These are phyloP conservation scores for Elsinoe perseae DNA, from an alignment of 2,329 filamentous ascomycete genomes.

Conservation along the genomic window DNA sequence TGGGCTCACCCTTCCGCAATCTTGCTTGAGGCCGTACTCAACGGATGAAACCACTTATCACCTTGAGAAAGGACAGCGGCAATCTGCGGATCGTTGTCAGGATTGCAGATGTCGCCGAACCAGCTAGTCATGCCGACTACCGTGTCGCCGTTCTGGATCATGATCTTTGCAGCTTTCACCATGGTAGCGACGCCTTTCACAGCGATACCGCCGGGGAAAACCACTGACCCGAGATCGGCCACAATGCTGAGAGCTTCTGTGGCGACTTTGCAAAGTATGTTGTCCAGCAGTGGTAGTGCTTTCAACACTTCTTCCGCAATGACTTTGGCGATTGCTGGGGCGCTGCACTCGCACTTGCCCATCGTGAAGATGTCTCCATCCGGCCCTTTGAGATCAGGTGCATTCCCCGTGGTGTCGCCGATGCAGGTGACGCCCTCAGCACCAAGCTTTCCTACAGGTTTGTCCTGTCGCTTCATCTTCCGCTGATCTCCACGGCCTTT, in stretches of 20 bases:
- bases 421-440: background rate
- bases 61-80: background rate
- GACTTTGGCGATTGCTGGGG: background rate
- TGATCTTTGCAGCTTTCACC: background rate
- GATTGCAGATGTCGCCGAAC: conserved; percentile 3
- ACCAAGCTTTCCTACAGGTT: background rate
- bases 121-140: background rate
- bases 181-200: background rate
- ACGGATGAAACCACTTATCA: background rate
- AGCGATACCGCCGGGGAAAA: background rate
- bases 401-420: background rate
- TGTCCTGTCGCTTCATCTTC: background rate
- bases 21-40: background rate
- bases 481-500: background rate
- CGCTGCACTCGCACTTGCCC: conserved; percentile 5
- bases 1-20: conserved; percentile 7
- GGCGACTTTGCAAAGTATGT: background rate
- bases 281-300: background rate
- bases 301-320: conserved; percentile 2
- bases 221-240: background rate
- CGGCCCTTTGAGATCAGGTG: background rate
- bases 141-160: background rate
- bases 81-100: background rate
- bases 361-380: background rate
- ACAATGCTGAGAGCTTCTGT: background rate